These are phyloP conservation scores for Blakeslea trispora DNA, from an alignment of 371 early-diverging fungal genomes.

Conservation along the genomic window DNA sequence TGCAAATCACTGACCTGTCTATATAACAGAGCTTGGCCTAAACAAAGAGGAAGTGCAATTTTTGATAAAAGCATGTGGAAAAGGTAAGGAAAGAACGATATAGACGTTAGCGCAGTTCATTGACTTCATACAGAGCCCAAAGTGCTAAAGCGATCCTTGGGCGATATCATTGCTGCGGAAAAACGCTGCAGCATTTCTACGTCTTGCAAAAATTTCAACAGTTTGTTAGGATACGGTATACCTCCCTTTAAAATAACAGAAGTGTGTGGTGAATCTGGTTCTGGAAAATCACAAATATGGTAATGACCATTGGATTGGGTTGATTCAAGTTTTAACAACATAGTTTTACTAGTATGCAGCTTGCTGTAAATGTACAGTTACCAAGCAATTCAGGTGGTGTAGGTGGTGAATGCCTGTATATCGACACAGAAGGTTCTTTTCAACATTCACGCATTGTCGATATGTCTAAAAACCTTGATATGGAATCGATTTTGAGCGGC, in stretches of 20 bases:
- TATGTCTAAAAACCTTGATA: slow-evolving; percentile 33
- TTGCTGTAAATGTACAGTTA: slow-evolving; percentile 60
- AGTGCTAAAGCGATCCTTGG: neutral
- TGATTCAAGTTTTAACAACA: neutral
- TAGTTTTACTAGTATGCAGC: slow-evolving; percentile 53
- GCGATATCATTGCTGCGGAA: slow-evolving; percentile 11
- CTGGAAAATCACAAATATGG: slow-evolving; percentile 74
- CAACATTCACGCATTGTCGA: slow-evolving; percentile 38
- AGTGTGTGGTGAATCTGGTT: slow-evolving; percentile 65
- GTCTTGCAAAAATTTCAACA: slow-evolving; percentile 41
- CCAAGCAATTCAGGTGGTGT: slow-evolving; percentile 38
- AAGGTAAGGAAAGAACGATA: slow-evolving; percentile 4
- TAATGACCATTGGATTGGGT: slow-evolving; percentile 20
- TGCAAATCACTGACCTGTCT: neutral
- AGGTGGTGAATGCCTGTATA: slow-evolving; percentile 63
- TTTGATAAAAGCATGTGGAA: slow-evolving; percentile 1
- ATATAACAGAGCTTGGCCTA: slow-evolving; percentile 15
- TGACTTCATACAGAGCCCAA: neutral
- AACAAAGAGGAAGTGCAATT: slow-evolving; percentile 13
- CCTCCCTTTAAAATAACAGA: slow-evolving; percentile 59
- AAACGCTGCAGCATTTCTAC: slow-evolving; percentile 41
- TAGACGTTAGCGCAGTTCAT: neutral
- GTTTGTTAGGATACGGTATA: slow-evolving; percentile 53
- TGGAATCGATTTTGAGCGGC: slow-evolving; percentile 29
- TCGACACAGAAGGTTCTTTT: slow-evolving; percentile 74